Conservation (phyloP, 2,329 filamentous ascomycete species). For the Colletotrichum sp. region DNA sequence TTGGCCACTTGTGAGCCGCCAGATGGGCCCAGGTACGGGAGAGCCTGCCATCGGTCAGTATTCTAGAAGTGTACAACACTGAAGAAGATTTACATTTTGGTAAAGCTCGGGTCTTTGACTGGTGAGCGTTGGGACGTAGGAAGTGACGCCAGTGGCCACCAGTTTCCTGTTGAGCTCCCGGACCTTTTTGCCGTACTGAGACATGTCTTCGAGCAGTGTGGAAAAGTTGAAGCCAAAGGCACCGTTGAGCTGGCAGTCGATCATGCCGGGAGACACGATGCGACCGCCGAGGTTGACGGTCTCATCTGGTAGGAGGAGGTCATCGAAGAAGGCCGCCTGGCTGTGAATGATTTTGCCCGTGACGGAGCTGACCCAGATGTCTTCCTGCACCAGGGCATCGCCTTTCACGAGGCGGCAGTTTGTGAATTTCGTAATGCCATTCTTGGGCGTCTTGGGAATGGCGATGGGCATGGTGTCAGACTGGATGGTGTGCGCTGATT, state of each 20-base stretch:
- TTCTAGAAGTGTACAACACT: not conserved
- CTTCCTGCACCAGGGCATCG: constrained; percentile 71
- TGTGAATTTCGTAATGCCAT: constrained; percentile 82
- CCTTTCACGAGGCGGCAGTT: constrained; percentile 82
- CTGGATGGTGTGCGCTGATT: constrained; percentile 26
- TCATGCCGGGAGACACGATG: constrained; percentile 84
- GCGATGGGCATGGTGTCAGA: constrained; percentile 52
- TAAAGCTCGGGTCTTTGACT: constrained; percentile 85
- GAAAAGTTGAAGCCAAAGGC: constrained; percentile 95
- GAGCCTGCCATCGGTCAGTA: constrained; percentile 46
- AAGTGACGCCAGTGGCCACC: constrained; percentile 82
- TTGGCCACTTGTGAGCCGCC: constrained; percentile 61
- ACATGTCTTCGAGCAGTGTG: constrained; percentile 70
- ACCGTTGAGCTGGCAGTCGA: constrained; percentile 91
- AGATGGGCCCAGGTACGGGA: constrained; percentile 80
- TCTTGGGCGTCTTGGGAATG: constrained; percentile 41
- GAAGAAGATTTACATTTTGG: constrained; percentile 60
- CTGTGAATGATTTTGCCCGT: constrained; percentile 83
- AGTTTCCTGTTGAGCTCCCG: constrained; percentile 73
- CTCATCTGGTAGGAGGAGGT: constrained; percentile 72
- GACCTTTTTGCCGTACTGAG: constrained; percentile 75
- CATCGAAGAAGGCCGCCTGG: constrained; percentile 71
- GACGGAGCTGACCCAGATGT: constrained; percentile 86
- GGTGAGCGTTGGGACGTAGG: constrained; percentile 84
- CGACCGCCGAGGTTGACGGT: constrained; percentile 82